Base-by-base conservation (phyloP, 2,329 filamentous ascomycete genomes). In the Hypoxylon sp. region DNA sequence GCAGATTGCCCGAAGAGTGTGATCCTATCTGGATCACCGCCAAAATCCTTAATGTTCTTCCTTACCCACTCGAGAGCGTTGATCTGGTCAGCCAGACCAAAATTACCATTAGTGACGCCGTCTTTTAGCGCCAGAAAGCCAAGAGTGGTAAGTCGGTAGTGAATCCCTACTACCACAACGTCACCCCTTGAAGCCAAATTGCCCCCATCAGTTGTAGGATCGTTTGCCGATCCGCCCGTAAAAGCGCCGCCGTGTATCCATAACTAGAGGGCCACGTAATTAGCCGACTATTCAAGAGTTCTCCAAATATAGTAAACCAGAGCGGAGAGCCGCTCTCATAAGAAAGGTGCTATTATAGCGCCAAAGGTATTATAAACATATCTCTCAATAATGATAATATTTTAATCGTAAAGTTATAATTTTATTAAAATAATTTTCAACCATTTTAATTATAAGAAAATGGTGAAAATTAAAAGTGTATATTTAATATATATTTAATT, bases 121-220 rank as follows among this genome's bases (percentile, higher is more conserved):
- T 85, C 80, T 23, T 80, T 71, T 6, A 89, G 79, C 0, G 87
- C 87, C 0, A 90, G 77, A 71, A 88, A 90, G 0, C 88, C 88
- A 0, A 90, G 79, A 0, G 85, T 87, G 0, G 81, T 82, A 2
- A 89, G 77, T 7, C 88, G 85, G 75, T 90, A 90, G 77, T 90
- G 89, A 78, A 89, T 86, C 19, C 79, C 76, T 6, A 90, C 87
- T 2, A 88, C 82, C 0, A 90, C 85, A 17, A 89, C 82, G 66
- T 89, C 87, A 21, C 86, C 86, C 52, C 87, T 82, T 2, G 85
- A 87, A 0, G 85, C 87, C 2, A 89, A 78, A 67, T 87, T 87
- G 2, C 84, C 85, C 19, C 86, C 85, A 66, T 90, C 87, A 28
- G 78, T 78, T 1, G 77, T 77, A 1, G 76, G 66, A 48, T 81